Base-by-base conservation (phyloP, 208 protist genomes). In the Novymonas esmeraldas region DNA sequence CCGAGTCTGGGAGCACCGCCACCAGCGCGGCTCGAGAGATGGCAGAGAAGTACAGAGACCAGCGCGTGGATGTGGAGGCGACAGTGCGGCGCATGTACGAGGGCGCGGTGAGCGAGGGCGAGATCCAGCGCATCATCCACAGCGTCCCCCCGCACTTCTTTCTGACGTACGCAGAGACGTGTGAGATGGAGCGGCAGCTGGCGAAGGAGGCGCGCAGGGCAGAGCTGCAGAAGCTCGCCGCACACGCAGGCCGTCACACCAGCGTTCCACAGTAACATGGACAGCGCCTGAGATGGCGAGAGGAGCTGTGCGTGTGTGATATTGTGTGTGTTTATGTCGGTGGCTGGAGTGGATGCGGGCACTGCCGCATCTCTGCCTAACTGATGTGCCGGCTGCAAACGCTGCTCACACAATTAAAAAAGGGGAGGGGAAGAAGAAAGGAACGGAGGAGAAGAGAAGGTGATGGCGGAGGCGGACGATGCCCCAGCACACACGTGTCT, bases 11-110 rank as follows among this genome's bases (percentile, higher is more conserved):
- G 4, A 24, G 18, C 6, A 9, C 29, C 3, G 2, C 44, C 4
- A 28, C 42, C 2, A 49, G 67, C 22, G 75, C 52, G 16, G 52
- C 67, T 39, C 50, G 41, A 11, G 36, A 62, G 26, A 54, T 67
- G 14, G 71, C 34, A 3, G 82, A 90, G 16, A 86, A 89, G 59
- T 76, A 95, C 70, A 70, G 64, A 33, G 52, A 90, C 49, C 44
- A 61, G n/a, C 76, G 78, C 24, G 77, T 93, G 2, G 69, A 76
- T 16, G 86, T 95, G 13, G 89, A 92, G 69, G 74, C 42, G 55
- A 89, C 78, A 54, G 84, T 92, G 48, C 86, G 86, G 6, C 60
- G 73, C 31, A 91, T 84, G 71, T 95, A 92, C 70, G 84, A 78
- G 10, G 84, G 86, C 11, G 76, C 76, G 11, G 68, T 93, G 24